These are phyloP conservation scores for Saccharomycopsis capsularis DNA, from an alignment of 805 yeast genomes.

Conservation along the genomic window DNA sequence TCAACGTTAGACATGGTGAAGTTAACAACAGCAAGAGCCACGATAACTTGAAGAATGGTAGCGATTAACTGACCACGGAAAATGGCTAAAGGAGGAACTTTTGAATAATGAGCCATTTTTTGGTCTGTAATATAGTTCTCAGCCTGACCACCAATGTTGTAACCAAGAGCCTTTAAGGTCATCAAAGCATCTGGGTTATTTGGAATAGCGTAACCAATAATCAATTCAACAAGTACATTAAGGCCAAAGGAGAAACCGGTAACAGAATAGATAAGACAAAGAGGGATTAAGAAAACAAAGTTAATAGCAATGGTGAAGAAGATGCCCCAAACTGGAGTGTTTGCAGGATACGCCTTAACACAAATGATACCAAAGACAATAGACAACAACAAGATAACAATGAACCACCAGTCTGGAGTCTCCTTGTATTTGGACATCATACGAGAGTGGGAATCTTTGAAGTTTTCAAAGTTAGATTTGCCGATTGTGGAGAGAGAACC, in stretches of 20 bases:
- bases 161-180: slow-evolving; percentile 44
- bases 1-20: slow-evolving; percentile 31
- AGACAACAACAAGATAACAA: slow-evolving; percentile 36
- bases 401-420: slow-evolving; percentile 53
- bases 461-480: slow-evolving; percentile 24
- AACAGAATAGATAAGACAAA: slow-evolving; percentile 39
- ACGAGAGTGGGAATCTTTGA: slow-evolving; percentile 46
- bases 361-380: slow-evolving; percentile 41
- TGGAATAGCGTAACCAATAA: slow-evolving; percentile 48
- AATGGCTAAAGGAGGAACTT: slow-evolving; percentile 50
- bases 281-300: slow-evolving; percentile 43
- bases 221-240: slow-evolving; percentile 47
- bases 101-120: slow-evolving; percentile 51
- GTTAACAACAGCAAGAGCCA: slow-evolving; percentile 29
- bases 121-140: slow-evolving; percentile 50
- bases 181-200: slow-evolving; percentile 48
- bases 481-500: slow-evolving; percentile 24
- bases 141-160: slow-evolving; percentile 58
- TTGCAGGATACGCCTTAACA: slow-evolving; percentile 37
- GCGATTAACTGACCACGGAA: slow-evolving; percentile 39
- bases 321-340: slow-evolving; percentile 55
- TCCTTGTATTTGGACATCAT: slow-evolving; percentile 52
- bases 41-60: slow-evolving; percentile 28
- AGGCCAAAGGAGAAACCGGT: slow-evolving; percentile 43
- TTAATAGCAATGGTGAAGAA: slow-evolving; percentile 46